Percentiles rank a stretch among this genome's conserved stretches.
Evolutionary conservation across 2,329 filamentous ascomycete genomes (phyloP).

Genomic region (Neofusicoccum sp.): DNA sequence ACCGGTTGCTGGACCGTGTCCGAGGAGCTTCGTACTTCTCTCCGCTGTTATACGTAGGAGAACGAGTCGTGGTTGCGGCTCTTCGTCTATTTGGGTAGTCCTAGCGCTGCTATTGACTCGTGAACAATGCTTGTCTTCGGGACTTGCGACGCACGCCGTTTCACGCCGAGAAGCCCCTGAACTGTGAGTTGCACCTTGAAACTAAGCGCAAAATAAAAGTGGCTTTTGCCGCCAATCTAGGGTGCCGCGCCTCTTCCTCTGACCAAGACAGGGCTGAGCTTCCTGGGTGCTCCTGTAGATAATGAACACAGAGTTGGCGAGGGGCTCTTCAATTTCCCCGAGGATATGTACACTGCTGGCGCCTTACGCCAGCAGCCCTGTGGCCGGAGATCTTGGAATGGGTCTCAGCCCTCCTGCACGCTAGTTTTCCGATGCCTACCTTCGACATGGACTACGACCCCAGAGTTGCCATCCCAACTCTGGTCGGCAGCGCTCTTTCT

Average conservation of each 20-base stretch:
- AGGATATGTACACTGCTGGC: slow-evolving; percentile 10
- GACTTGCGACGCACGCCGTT: slow-evolving; percentile 8
- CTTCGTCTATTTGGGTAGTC: slow-evolving; percentile 4
- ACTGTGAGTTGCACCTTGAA: slow-evolving; percentile 8
- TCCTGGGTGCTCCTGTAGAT: background rate
- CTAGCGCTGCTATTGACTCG: slow-evolving; percentile 16
- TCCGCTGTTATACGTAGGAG: background rate
- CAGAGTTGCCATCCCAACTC: slow-evolving; percentile 22
- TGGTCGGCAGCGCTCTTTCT: slow-evolving; percentile 26
- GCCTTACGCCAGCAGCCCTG: background rate
- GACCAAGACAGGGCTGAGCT: background rate
- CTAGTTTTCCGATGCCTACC: background rate
- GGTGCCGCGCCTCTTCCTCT: background rate
- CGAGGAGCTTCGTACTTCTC: background rate
- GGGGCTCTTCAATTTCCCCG: background rate
- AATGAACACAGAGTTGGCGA: background rate
- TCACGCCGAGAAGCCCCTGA: slow-evolving; percentile 12
- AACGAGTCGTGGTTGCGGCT: slow-evolving; percentile 13
- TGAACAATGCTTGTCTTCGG: background rate
- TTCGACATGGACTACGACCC: background rate
- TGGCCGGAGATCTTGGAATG: background rate
- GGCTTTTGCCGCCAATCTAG: slow-evolving; percentile 2
- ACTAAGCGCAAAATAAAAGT: slow-evolving; percentile 1
- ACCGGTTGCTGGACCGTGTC: background rate
- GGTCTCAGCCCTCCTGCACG: background rate